Percentiles rank a stretch among this genome's conserved stretches.
phyloP scores from a whole-genome alignment of 495 filamentous ascomycete species.

The Glutinoglossum americanum region DNA sequence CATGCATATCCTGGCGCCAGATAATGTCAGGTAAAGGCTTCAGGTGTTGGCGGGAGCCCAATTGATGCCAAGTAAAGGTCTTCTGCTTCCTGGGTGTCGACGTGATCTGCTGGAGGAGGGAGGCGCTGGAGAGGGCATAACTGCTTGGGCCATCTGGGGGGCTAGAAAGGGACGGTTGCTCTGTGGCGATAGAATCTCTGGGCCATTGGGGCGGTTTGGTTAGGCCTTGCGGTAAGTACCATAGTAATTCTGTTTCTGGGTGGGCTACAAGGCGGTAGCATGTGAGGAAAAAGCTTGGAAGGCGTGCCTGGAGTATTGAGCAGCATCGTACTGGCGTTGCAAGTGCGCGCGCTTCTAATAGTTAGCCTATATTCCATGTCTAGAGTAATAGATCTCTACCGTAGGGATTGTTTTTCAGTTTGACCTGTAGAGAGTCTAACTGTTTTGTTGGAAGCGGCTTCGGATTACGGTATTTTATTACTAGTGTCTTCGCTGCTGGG shows the following conservation, averaged over 20 bases:
- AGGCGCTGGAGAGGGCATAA: not conserved
- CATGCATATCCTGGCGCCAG: conserved; percentile 53
- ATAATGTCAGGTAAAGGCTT: conserved; percentile 16
- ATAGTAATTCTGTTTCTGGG: conserved; percentile 31
- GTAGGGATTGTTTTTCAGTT: not conserved
- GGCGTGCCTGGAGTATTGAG: conserved; percentile 24
- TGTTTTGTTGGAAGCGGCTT: not conserved
- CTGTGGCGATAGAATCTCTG: not conserved
- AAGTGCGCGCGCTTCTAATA: conserved; percentile 28
- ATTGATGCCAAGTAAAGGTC: conserved; percentile 7
- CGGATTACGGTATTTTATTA: not conserved
- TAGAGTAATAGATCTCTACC: not conserved
- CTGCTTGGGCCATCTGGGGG: not conserved
- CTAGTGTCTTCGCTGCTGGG: not conserved
- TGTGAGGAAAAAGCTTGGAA: conserved; percentile 45
- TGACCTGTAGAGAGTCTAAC: not conserved
- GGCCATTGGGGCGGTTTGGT: not conserved
- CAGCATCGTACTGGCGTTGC: conserved; percentile 44
- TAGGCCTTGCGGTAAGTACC: conserved; percentile 30
- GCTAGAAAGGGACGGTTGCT: not conserved
- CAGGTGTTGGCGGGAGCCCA: conserved; percentile 18
- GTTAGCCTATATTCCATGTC: not conserved
- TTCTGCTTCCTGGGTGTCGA: not conserved
- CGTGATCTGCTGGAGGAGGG: not conserved
- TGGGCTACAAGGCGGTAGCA: conserved; percentile 35